Conservation (phyloP, 208 protist species). For the Porcisia hertigi region DNA sequence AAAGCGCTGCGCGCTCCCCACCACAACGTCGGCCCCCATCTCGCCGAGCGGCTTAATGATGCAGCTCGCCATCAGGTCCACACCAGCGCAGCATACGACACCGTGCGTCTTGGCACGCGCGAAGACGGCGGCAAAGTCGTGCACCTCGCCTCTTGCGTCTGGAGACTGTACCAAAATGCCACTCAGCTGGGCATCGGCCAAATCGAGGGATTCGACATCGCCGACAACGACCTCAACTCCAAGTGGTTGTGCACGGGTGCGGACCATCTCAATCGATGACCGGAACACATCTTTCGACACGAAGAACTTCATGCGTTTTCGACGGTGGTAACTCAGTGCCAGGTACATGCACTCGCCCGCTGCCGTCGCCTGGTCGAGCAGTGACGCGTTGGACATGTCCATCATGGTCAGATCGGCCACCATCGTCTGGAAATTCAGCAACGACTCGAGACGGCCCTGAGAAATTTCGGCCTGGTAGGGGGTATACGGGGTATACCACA, state of each 20-base stretch:
- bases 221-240: slow-evolving; percentile 91
- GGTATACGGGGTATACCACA: slow-evolving; percentile 99
- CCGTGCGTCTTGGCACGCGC: slow-evolving; percentile 51
- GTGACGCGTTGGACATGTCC: slow-evolving; percentile 95
- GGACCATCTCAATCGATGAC: slow-evolving; percentile 74
- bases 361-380: slow-evolving; percentile 94
- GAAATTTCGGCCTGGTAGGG: slow-evolving; percentile 97
- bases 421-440: slow-evolving; percentile 98
- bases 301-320: slow-evolving; percentile 68
- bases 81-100: slow-evolving; percentile 80
- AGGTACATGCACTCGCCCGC: slow-evolving; percentile 73
- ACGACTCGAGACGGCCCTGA: slow-evolving; percentile 97
- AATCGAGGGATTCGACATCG: slow-evolving; percentile 65
- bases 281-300: slow-evolving; percentile 62
- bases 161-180: slow-evolving; percentile 96
- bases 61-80: slow-evolving; percentile 95
- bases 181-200: slow-evolving; percentile 57
- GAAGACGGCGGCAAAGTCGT: slow-evolving; percentile 83
- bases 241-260: slow-evolving; percentile 72
- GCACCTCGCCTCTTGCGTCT: slow-evolving; percentile 82
- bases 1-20: slow-evolving; percentile 96
- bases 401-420: slow-evolving; percentile 95
- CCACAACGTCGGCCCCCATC: slow-evolving; percentile 94
- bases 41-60: slow-evolving; percentile 93
- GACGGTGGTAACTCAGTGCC: slow-evolving; percentile 50